phyloP scores from a whole-genome alignment of 257 asterid genomes.

The Phtheirospermum japonicum region DNA sequence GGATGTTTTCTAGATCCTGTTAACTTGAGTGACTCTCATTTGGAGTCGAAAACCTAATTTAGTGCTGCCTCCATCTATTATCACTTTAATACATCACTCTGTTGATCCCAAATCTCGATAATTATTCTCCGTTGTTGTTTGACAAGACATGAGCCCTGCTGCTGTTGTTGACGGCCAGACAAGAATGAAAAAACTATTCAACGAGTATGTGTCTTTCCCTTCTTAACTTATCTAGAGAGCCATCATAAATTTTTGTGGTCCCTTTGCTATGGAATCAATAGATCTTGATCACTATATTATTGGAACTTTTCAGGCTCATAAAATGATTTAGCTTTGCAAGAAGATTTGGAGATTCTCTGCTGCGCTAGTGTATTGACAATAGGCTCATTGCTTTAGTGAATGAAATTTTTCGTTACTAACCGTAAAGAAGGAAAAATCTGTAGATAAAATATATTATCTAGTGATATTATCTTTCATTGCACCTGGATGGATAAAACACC shows the following conservation, averaged over 20 bases:
- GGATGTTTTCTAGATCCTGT: background rate
- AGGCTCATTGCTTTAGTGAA: background rate
- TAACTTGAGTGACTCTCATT: background rate
- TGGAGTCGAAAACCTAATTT: slow-evolving; percentile 21
- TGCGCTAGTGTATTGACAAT: slow-evolving; percentile 1
- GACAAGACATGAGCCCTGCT: slow-evolving; percentile 67
- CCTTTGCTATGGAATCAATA: slow-evolving; percentile 8
- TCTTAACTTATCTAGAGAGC: slow-evolving; percentile 21
- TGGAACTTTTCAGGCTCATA: background rate
- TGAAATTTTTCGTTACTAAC: slow-evolving; percentile 2
- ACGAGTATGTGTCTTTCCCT: slow-evolving; percentile 55
- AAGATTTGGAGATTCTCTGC: slow-evolving; percentile 12
- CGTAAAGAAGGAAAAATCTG: slow-evolving; percentile 2
- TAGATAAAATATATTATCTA: slow-evolving; percentile 9
- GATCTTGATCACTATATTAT: slow-evolving; percentile 12
- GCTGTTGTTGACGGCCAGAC: slow-evolving; percentile 85
- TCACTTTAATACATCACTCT: slow-evolving; percentile 8
- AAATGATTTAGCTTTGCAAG: background rate
- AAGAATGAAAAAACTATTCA: slow-evolving; percentile 54
- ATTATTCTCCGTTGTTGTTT: slow-evolving; percentile 21
- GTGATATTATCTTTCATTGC: slow-evolving; percentile 10
- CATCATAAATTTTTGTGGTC: slow-evolving; percentile 14
- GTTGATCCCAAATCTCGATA: slow-evolving; percentile 20
- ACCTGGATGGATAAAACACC: background rate
- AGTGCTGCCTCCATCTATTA: slow-evolving; percentile 20